Percentiles rank a stretch among this genome's conserved stretches.
Evolutionary conservation across 768 basidiomycete genomes (phyloP).

Genomic region (Mrakia blollopis): DNA sequence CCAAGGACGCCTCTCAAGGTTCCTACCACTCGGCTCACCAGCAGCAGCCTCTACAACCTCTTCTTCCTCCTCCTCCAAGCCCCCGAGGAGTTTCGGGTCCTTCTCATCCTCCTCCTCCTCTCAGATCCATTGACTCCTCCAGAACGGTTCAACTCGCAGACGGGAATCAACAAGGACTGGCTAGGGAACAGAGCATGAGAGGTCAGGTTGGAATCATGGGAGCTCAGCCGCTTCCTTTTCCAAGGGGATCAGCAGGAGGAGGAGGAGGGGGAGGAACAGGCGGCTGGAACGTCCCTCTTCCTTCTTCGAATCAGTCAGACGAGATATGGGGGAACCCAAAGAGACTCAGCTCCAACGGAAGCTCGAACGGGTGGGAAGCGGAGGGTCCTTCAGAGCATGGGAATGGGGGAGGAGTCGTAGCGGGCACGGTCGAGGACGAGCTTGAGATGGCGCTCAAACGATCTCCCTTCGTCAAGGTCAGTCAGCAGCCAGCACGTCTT

Average conservation of each 20-base stretch:
- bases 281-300: neutral
- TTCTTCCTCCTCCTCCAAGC: neutral
- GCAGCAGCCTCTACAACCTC: neutral
- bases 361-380: neutral
- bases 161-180: neutral
- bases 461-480: neutral
- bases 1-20: neutral
- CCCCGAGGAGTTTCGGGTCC: neutral
- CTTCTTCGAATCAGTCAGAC: neutral
- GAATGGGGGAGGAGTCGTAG: neutral
- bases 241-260: neutral
- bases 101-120: neutral
- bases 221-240: neutral
- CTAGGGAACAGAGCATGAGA: slow-evolving; percentile 16
- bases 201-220: neutral
- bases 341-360: neutral
- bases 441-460: neutral
- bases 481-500: neutral
- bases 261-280: neutral
- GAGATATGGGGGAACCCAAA: slow-evolving; percentile 4
- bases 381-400: neutral
- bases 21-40: slow-evolving; percentile 9
- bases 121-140: neutral
- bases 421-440: neutral
- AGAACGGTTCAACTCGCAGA: slow-evolving; percentile 7